Evolutionary conservation across 768 basidiomycete genomes (phyloP), one percentile per base, ranked within the genome.

Genomic region (Kwoniella heveanensis): DNA sequence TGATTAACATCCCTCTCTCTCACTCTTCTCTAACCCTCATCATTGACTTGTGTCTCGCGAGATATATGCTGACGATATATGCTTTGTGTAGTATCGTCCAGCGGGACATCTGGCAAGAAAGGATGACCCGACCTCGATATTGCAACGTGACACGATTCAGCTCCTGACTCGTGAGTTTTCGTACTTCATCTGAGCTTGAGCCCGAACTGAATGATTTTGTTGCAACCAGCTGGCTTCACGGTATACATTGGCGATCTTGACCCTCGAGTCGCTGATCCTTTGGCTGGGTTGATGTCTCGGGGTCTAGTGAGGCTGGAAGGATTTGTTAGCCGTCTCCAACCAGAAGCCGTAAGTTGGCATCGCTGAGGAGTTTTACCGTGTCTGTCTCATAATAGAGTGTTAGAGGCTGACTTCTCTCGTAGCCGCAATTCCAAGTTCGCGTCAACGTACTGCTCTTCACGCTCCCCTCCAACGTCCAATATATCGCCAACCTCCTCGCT

Each of bases 361-460:
- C n/a, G n/a, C n/a, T n/a, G n/a, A n/a, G n/a, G n/a, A n/a, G n/a
- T n/a, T n/a, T n/a, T n/a, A n/a, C n/a, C n/a, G n/a, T n/a, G n/a
- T 24, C 25, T 8, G 10, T 48, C 25, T 47, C 32, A 32, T 32
- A 13, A 6, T 5, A 5, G 32, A 57, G 30, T 17, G 19, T 32
- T 12, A 73, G n/a, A 52, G 9, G 61, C 62, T 71, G 67, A 57
- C 66, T 76, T 12, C 80, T 87, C 1, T 19, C 13, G 32, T 54
- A 73, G 66, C 73, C 62, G 10, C 66, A 62, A 68, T 73, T 70
- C 69, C 51, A 64, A 29, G 83, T 95, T 49, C 86, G 88, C 22
- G 83, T 97, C 19, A 88, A 89, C 74, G 85, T 96, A 80, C 86
- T 96, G 39, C 87, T 97, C 29, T 95, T 90, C 80, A 95, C 95